phyloP scores from a whole-genome alignment of 192 early-diverging fungal species.

The Coemansia asiatica region DNA sequence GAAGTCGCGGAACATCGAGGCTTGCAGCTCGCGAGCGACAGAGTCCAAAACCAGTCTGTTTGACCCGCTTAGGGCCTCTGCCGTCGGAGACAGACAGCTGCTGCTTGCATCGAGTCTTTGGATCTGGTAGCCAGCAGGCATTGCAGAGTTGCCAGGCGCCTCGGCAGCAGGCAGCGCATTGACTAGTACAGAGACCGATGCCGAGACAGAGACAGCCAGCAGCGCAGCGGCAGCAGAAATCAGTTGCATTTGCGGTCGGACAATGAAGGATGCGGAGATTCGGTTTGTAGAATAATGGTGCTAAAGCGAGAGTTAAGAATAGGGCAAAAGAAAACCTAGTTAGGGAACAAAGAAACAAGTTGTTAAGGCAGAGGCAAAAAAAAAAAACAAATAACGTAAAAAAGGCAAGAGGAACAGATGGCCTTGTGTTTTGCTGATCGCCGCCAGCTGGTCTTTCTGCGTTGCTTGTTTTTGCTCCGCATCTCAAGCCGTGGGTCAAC shows the following conservation, averaged over 20 bases:
- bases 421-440: neutral
- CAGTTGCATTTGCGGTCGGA: neutral
- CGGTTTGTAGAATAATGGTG: neutral
- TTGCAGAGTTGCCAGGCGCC: neutral
- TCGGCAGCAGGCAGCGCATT: conserved; percentile 1
- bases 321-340: neutral
- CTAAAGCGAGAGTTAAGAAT: neutral
- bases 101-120: conserved; percentile 19
- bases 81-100: conserved; percentile 30
- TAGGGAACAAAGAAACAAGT: no score
- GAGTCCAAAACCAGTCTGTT: conserved; percentile 23
- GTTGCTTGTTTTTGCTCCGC: neutral
- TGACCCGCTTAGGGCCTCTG: conserved; percentile 13
- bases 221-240: conserved; percentile 9
- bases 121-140: conserved; percentile 15
- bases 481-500: neutral
- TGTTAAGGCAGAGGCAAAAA: no score
- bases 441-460: neutral
- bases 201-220: conserved; percentile 6
- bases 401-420: neutral
- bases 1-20: conserved; percentile 47
- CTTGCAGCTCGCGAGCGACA: conserved; percentile 24
- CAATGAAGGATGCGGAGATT: neutral
- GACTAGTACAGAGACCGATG: neutral
- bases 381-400: neutral